Evolutionary conservation across 441 rosid species (phyloP), one percentile per base, ranked within the genome.

Genomic region (Breynia disticha): DNA sequence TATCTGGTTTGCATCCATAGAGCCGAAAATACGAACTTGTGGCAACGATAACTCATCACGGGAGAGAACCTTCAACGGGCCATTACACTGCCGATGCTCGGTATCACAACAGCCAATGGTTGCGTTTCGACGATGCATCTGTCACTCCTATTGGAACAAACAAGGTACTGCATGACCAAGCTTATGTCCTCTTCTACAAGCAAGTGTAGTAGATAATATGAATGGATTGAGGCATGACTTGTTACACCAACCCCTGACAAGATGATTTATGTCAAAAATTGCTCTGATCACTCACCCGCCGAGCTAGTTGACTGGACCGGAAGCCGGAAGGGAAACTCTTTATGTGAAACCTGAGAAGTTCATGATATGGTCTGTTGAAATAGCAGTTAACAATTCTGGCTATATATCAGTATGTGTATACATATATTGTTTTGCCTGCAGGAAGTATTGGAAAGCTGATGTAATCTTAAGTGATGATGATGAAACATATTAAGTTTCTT

Each of bases 21-120:
- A 73, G 95, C 19, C 79, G 94, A 54, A 91, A 72, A 57, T 91
- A 91, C 56, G 93, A 88, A 68, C 97, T 91, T 52, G 88, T 88
- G 54, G 97, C 95, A 7, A 88, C 98, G 0, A 54, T 91, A 43
- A 88, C 97, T 19, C 98, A 91, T 77, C 97, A 86, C 38, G 98
- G 98, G 48, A 64, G 88, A 67, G 98, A 91, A 45, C 95, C 94
- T 9, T 86, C 95, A 0, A 88, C 81, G 74, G 98, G 98, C 22
- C 98, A 91, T 71, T 91, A 91, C 52, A 88, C 97, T 3, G 73
- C 98, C 1, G 98, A 91, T 73, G 86, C 84, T 9, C 76, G 87
- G 14, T 67, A 71, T 42, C 66, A 73, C 38, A 82, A 81, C 46
- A 72, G 80, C 52, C 94, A 79, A 54, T 91, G 98, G 98, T 72